Evolutionary conservation across 441 rosid species (phyloP).

Genomic region (Isatis lusitanica): DNA sequence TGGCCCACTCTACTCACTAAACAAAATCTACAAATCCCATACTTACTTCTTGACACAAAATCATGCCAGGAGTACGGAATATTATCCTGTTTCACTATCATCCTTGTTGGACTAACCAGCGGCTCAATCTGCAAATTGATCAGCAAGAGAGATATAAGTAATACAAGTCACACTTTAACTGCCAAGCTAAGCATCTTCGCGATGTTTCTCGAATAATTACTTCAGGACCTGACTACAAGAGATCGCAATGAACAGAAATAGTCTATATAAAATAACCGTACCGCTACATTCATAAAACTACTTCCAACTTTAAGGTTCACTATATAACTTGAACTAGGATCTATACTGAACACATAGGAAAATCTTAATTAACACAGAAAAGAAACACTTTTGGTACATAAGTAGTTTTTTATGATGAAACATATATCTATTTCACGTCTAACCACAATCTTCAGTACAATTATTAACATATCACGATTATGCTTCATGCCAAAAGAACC

Average conservation of each 20-base stretch:
- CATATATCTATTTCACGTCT: neutral
- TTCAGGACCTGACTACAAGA: constrained; percentile 23
- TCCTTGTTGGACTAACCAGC: constrained; percentile 76
- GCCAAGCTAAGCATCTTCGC: constrained; percentile 18
- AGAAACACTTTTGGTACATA: constrained; percentile 4
- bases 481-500: constrained; percentile 29
- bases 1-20: neutral
- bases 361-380: neutral
- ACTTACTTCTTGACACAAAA: constrained; percentile 83
- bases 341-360: constrained; percentile 4
- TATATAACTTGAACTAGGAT: constrained; percentile 5
- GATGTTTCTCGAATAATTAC: constrained; percentile 11
- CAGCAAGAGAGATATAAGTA: constrained; percentile 15
- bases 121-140: constrained; percentile 76
- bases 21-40: neutral
- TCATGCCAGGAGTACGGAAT: constrained; percentile 96
- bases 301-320: constrained; percentile 13
- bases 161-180: constrained; percentile 8
- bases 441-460: constrained; percentile 13
- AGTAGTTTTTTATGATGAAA: constrained; percentile 12
- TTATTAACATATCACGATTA: constrained; percentile 2
- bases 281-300: constrained; percentile 7
- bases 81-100: constrained; percentile 48
- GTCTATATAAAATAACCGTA: neutral
- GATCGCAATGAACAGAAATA: constrained; percentile 4